Evolutionary conservation across 257 asterid species (phyloP), one percentile per base, ranked within the genome.

Genomic region (Datura wrightii): DNA sequence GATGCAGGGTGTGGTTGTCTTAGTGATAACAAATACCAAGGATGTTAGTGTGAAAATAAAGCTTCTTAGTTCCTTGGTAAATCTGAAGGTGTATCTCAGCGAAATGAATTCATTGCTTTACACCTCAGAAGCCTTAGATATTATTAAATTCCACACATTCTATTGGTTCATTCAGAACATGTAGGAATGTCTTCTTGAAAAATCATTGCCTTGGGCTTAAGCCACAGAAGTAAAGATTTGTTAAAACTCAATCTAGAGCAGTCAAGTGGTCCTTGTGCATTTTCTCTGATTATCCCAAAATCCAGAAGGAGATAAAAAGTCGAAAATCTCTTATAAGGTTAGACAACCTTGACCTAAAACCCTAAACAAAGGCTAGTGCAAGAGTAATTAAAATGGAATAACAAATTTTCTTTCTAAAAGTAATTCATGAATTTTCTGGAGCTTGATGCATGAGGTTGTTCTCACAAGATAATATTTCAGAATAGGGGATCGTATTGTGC

Each of bases 341-440:
- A 76, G 81, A 50, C 81, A 50, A 50, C 60, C 81, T 76, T 50
- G 82, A 24, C 82, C 46, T 50, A 15, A 50, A 76, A 50, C 24
- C 46, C 42, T 24, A 50, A 76, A 50, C 24, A 24, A 76, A 24
- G 59, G 81, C 60, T 76, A 31, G 60, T 76, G 82, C 44, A 76
- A 50, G 82, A 50, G 24, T 52, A 76, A 14, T 31, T 50, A 24
- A 46, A 76, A 76, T 50, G 44, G 82, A 50, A 3, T 50, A 24
- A 24, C 44, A 48, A 76, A 52, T 50, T 76, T 50, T 31, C 24
- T 50, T 48, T 24, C 14, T 24, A 50, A 74, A 15, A 14, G 31
- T 76, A 50, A 24, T 76, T 44, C 41, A 76, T 50, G 62, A 76
- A 50, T 76, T 31, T 50, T 4, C 44, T 76, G 46, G 82, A 76